Conservation (phyloP, 1,139 yeast species). For the Candida sanyaensis region DNA sequence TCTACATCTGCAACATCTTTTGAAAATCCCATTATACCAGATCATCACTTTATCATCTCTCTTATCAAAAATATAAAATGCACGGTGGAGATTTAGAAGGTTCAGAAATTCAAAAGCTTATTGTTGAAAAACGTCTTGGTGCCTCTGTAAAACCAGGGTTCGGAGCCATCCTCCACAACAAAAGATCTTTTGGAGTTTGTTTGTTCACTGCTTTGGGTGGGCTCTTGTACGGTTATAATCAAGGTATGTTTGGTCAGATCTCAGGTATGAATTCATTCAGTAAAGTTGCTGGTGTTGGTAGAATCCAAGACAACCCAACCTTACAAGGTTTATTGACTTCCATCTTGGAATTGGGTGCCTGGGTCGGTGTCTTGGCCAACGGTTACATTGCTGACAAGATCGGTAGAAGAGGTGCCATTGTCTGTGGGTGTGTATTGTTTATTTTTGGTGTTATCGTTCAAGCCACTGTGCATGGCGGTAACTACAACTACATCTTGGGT, state of each 20-base stretch:
- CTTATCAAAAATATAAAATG: constrained; percentile 2
- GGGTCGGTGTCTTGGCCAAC: constrained; percentile 23
- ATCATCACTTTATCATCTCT: not conserved
- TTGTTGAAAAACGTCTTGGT: constrained; percentile 12
- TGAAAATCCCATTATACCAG: no score
- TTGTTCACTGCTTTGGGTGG: constrained; percentile 25
- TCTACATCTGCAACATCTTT: no score
- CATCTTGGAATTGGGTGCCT: constrained; percentile 23
- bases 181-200: constrained; percentile 15
- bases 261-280: constrained; percentile 43
- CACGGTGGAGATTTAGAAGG: constrained; percentile 11
- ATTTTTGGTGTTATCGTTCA: constrained; percentile 40
- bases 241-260: constrained; percentile 72
- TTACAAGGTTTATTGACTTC: constrained; percentile 27
- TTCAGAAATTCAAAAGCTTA: constrained; percentile 10
- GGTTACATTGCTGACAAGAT: constrained; percentile 24
- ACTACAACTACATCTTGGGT: constrained; percentile 21
- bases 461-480: constrained; percentile 18
- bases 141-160: constrained; percentile 10
- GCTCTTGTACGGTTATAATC: constrained; percentile 66
- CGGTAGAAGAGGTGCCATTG: constrained; percentile 36
- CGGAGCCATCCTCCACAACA: constrained; percentile 10
- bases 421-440: constrained; percentile 25
- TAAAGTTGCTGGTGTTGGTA: constrained; percentile 18
- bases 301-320: constrained; percentile 20